These are phyloP conservation scores for Penicillium freii DNA, from an alignment of 2,329 filamentous ascomycete species.

Conservation along the genomic window DNA sequence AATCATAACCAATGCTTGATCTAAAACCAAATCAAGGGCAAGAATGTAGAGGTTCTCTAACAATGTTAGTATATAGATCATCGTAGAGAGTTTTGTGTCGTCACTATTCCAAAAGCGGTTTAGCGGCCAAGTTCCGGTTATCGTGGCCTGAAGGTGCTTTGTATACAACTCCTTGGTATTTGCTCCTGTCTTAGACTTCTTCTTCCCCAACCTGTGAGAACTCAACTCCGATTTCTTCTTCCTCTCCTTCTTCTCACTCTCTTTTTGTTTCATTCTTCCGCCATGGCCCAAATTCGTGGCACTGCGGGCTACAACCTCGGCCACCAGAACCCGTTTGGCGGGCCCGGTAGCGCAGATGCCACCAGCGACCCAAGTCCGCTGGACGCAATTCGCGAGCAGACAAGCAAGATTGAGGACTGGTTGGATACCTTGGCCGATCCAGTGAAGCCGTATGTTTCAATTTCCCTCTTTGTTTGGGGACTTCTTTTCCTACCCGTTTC, in stretches of 20 bases:
- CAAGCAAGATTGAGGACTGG: slow-evolving; percentile 96
- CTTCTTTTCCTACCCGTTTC: neutral
- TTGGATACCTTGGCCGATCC: slow-evolving; percentile 85
- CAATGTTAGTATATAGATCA: slow-evolving; percentile 6
- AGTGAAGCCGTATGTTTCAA: slow-evolving; percentile 79
- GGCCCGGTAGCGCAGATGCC: slow-evolving; percentile 57
- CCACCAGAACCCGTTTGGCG: slow-evolving; percentile 69
- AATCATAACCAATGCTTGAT: slow-evolving; percentile 5
- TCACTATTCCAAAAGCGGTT: slow-evolving; percentile 31
- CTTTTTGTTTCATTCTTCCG: slow-evolving; percentile 10
- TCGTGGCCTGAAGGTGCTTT: slow-evolving; percentile 42
- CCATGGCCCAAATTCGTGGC: slow-evolving; percentile 58
- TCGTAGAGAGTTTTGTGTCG: slow-evolving; percentile 20
- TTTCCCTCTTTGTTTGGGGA: slow-evolving; percentile 5
- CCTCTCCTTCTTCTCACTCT: neutral
- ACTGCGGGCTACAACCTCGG: slow-evolving; percentile 81
- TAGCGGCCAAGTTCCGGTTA: slow-evolving; percentile 37
- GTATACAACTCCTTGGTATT: slow-evolving; percentile 24
- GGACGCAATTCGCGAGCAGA: slow-evolving; percentile 88
- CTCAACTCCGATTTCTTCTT: slow-evolving; percentile 2
- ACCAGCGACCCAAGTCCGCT: slow-evolving; percentile 72
- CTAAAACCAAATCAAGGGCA: neutral
- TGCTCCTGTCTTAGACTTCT: slow-evolving; percentile 11
- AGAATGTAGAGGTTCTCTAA: slow-evolving; percentile 8
- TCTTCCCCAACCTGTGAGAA: slow-evolving; percentile 6